Conservation (phyloP, 2,329 filamentous ascomycete genomes). For the Pseudogymnoascus sp. region DNA sequence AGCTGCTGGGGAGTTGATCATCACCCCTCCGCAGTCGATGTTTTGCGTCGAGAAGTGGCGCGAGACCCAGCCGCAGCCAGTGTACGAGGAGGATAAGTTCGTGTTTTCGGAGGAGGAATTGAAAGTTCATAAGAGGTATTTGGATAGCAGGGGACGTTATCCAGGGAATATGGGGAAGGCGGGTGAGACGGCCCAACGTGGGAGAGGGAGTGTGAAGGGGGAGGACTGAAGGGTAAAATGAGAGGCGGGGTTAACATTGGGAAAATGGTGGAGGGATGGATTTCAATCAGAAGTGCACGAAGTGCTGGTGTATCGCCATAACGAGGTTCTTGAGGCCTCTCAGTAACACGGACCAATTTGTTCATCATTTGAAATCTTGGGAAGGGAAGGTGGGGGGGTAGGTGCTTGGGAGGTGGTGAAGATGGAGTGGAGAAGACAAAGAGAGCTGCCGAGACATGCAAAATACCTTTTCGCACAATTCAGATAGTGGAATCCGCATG, state of each 20-base stretch:
- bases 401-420: not conserved
- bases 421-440: not conserved
- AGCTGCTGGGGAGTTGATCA: not conserved
- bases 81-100: not conserved
- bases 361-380: conserved; percentile 9
- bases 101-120: not conserved
- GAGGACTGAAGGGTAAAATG: not conserved
- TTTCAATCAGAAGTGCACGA: conserved; percentile 10
- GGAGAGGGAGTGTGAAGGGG: not conserved
- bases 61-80: not conserved
- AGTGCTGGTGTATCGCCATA: conserved; percentile 10
- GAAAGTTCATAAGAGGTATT: not conserved
- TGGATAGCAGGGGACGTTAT: not conserved
- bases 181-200: not conserved
- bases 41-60: not conserved
- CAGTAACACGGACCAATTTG: conserved; percentile 11
- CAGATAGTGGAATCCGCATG: not conserved
- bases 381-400: not conserved
- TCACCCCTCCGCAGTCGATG: not conserved
- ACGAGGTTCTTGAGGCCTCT: conserved; percentile 6
- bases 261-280: not conserved
- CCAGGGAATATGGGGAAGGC: not conserved
- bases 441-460: not conserved
- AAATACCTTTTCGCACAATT: not conserved
- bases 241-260: not conserved